Evolutionary conservation across 2,329 filamentous ascomycete genomes (phyloP).

Genomic region (Diplodia mutila): DNA sequence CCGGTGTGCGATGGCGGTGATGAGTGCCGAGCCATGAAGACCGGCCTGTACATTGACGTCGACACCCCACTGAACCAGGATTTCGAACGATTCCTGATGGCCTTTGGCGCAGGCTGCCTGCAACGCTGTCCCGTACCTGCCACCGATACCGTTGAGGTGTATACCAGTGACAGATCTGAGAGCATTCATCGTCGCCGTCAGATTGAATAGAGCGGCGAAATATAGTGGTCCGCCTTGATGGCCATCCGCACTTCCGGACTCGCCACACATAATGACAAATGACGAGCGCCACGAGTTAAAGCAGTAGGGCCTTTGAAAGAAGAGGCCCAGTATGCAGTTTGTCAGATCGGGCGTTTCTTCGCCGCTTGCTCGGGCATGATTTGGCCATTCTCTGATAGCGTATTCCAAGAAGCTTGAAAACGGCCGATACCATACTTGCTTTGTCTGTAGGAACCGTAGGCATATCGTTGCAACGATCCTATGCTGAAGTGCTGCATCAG

Average conservation of each 20-base stretch:
- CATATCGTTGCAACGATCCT: not conserved
- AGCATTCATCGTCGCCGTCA: not conserved
- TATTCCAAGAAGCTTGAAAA: not conserved
- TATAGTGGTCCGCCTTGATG: not conserved
- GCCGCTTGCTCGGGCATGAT: not conserved
- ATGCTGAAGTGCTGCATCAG: not conserved
- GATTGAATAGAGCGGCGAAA: not conserved
- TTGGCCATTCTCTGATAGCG: not conserved
- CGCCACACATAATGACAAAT: not conserved
- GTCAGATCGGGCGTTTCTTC: not conserved
- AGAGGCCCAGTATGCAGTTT: not conserved
- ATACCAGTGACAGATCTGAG: not conserved
- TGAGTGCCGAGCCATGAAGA: not conserved
- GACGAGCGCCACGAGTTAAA: not conserved
- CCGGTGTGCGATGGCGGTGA: not conserved
- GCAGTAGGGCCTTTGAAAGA: not conserved
- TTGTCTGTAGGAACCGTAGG: not conserved
- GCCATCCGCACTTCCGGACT: not conserved
- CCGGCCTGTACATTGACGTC: not conserved
- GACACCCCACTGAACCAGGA: not conserved
- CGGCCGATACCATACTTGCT: not conserved
- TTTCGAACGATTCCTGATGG: not conserved
- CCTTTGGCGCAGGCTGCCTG: not conserved
- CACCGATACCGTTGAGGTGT: not conserved
- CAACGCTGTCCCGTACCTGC: not conserved